Base-by-base conservation (phyloP, 2,329 filamentous ascomycete species). In the Ceratocystis cacaofunesta region DNA sequence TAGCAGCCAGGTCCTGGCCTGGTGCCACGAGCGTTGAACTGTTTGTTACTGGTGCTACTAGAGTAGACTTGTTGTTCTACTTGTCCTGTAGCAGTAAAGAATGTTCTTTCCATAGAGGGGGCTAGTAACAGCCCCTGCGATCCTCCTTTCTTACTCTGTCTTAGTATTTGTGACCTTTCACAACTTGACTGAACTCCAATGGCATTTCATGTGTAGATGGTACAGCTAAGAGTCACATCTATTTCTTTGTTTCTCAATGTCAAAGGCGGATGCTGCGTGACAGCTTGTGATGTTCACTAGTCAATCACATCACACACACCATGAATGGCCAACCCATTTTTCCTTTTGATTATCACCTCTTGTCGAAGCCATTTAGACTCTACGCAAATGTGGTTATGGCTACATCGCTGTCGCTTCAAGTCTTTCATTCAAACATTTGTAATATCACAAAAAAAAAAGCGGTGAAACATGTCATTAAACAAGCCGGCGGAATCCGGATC, bases 141-240 rank as follows among this genome's bases (percentile, higher is more conserved):
- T 58, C 32, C 52, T 30, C 32, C 50, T 57, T 50, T 32, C 57
- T 50, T 46, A 28, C 22, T 62, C 17, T 65, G 60, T 65, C 64
- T 58, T 46, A 32, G 58, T 62, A 58, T 36, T 65, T 62, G 58
- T 61, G 46, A 32, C 57, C 61, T 62, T 43, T 61, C 28, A 22
- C 57, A 58, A 52, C n/a, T 10, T n/a, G 25, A 28, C 17, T 43
- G 36, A 4, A 15, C 36, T 12, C 36, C 36, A 41, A 41, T 41
- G 36, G 36, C 3, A 41, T 41, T 12, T 4, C 3, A 12, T 12
- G 36, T 41, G 36, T 41, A 15, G 36, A 41, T 41, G 36, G 36
- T 41, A 41, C 36, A 41, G 36, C 36, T 41, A 4, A 12, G 36
- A 41, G 36, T 41, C 28, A 25, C 63, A 36, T 57, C 63, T 60